phyloP scores from a whole-genome alignment of 1,284 basidiomycete species.

The Apiotrichum siamense region DNA sequence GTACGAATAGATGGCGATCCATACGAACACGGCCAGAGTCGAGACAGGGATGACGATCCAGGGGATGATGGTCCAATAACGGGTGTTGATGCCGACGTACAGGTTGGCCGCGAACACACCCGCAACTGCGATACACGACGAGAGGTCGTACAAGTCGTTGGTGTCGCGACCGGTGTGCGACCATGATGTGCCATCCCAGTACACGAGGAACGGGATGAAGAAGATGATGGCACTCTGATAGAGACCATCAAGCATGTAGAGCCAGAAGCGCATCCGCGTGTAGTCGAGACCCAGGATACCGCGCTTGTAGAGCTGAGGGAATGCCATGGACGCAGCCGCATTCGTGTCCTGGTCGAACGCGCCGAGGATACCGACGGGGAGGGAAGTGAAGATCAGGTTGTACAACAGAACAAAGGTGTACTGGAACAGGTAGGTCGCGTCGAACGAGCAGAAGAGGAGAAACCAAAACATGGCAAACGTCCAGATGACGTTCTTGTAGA shows the following conservation, averaged over 20 bases:
- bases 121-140: constrained; percentile 82
- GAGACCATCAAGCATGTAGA: constrained; percentile 88
- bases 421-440: constrained; percentile 91
- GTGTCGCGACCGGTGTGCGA: constrained; percentile 70
- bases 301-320: constrained; percentile 87
- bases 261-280: constrained; percentile 85
- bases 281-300: constrained; percentile 91
- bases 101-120: constrained; percentile 82
- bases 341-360: constrained; percentile 96
- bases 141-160: constrained; percentile 76
- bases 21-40: constrained; percentile 68
- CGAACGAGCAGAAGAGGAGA: constrained; percentile 77
- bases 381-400: constrained; percentile 88
- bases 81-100: constrained; percentile 79
- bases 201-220: constrained; percentile 80
- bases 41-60: constrained; percentile 74
- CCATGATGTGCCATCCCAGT: constrained; percentile 56
- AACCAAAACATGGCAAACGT: constrained; percentile 84
- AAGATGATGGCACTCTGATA: constrained; percentile 88
- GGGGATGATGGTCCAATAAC: constrained; percentile 85
- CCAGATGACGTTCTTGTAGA: constrained; percentile 72
- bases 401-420: constrained; percentile 88
- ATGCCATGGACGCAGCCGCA: constrained; percentile 79
- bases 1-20: constrained; percentile 80
- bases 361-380: constrained; percentile 86